Percentiles rank a stretch among this genome's conserved stretches.
Conservation (phyloP, 805 yeast species). For the Suhomyces sp. region DNA sequence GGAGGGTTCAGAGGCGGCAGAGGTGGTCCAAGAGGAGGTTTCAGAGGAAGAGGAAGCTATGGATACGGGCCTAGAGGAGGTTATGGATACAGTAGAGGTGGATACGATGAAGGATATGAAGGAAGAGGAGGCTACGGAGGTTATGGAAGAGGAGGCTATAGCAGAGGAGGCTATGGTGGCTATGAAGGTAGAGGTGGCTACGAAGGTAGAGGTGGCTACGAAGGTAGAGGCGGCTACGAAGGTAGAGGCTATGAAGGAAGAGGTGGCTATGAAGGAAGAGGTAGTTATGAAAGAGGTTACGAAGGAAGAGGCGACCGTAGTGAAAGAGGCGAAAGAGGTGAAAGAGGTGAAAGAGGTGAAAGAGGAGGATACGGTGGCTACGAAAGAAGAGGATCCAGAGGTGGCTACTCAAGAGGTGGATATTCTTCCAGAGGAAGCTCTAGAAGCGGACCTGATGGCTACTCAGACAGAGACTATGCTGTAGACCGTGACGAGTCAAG, state of each 20-base stretch:
- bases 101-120: constrained; percentile 14
- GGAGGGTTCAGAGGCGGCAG: constrained; percentile 25
- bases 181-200: constrained; percentile 12
- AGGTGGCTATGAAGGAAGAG: neutral
- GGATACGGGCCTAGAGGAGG: constrained; percentile 22
- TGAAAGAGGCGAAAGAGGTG: constrained; percentile 9
- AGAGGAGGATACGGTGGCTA: constrained; percentile 17
- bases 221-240: constrained; percentile 17
- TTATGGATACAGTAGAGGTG: constrained; percentile 16
- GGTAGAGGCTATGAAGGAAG: neutral
- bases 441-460: neutral
- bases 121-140: constrained; percentile 20
- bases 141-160: constrained; percentile 13
- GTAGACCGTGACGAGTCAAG: constrained; percentile 4
- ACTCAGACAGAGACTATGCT: constrained; percentile 3
- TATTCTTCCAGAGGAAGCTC: neutral
- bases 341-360: constrained; percentile 10
- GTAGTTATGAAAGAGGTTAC: neutral
- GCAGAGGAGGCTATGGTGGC: constrained; percentile 20
- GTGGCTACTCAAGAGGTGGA: constrained; percentile 1
- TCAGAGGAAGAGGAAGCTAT: constrained; percentile 23
- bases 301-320: constrained; percentile 1
- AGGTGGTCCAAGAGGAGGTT: constrained; percentile 18
- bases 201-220: constrained; percentile 12
- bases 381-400: constrained; percentile 10